Conservation (phyloP, 2,329 filamentous ascomycete species). For the Fusarium nodosum region DNA sequence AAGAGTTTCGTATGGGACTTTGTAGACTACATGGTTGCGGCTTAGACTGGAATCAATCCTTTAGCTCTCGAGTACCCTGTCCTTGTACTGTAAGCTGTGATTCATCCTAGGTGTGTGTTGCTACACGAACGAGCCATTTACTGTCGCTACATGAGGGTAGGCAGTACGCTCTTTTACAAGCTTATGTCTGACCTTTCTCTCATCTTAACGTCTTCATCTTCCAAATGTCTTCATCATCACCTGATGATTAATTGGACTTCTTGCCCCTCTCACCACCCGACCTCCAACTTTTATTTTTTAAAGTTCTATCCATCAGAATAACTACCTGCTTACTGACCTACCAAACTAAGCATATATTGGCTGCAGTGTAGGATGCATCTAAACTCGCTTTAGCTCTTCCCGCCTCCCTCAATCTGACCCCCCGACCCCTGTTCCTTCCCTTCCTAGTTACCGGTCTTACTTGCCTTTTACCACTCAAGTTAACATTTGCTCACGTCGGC, state of each 20-base stretch:
- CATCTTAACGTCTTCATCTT: neutral
- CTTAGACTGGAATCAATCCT: constrained; percentile 2
- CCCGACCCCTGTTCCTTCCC: constrained; percentile 28
- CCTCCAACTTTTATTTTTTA: constrained; percentile 19
- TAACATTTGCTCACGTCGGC: constrained; percentile 18
- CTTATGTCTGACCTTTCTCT: neutral
- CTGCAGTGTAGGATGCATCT: constrained; percentile 9
- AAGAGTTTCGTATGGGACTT: neutral
- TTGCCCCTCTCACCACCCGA: constrained; percentile 6
- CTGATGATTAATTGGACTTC: neutral
- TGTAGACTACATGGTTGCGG: constrained; percentile 6
- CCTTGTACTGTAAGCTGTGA: neutral
- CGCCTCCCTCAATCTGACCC: constrained; percentile 19
- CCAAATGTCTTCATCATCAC: neutral
- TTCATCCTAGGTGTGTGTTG: neutral
- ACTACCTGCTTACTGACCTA: neutral
- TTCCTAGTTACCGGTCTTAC: constrained; percentile 17
- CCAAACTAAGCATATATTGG: neutral
- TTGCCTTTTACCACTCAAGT: constrained; percentile 11
- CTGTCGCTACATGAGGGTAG: neutral
- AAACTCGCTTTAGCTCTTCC: constrained; percentile 25
- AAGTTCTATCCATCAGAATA: constrained; percentile 12
- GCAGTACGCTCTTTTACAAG: neutral
- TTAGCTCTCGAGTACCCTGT: neutral
- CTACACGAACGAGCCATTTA: constrained; percentile 13